Base-by-base conservation (phyloP, 768 basidiomycete species). In the Mycena pura region DNA sequence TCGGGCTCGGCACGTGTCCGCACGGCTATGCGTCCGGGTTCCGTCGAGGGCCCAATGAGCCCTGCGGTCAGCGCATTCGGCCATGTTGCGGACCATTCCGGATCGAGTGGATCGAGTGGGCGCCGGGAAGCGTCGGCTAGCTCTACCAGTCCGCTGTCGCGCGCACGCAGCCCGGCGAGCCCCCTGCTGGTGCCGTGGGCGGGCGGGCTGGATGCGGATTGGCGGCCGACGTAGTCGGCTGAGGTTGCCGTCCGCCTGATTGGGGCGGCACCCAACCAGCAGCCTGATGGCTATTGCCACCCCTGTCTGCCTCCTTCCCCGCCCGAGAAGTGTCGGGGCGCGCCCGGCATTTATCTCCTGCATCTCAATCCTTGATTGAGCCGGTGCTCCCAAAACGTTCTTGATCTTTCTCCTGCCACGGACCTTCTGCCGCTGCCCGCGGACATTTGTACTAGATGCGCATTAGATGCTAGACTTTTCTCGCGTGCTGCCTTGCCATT, bases 61-160 rank as follows among this genome's bases (percentile, higher is more conserved):
- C 64, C 64, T 24, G 47, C 60, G 5, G 25, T 50, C 25, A 66
- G 64, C 36, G 64, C 64, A 24, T 66, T 66, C 40, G 64, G 60
- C 5, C 45, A 50, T 50, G 45, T 49, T 11, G 45, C n/a, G 15
- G 60, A 65, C 10, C 27, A 56, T 31, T 60, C 57, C 8, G 58
- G 56, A 6, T 61, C 59, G 45, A 57, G 55, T 22, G 60, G 60
- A 6, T 51, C 43, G 2, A 34, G 31, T 3, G 61, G 61, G 21
- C 8, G 61, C 43, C 25, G 56, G 32, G 55, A 57, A 29, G 64
- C 53, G 50, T 58, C 60, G 31, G 31, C 44, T 0, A 46, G 48
- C 15, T 34, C 36, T 8, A 28, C 25, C 34, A 49, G 51, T n/a
- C 55, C 40, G 47, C 31, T 55, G 14, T 17, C 22, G 17, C 28